These are phyloP conservation scores for Cokeromyces recurvatus DNA, from an alignment of 371 early-diverging fungal species.

Conservation along the genomic window DNA sequence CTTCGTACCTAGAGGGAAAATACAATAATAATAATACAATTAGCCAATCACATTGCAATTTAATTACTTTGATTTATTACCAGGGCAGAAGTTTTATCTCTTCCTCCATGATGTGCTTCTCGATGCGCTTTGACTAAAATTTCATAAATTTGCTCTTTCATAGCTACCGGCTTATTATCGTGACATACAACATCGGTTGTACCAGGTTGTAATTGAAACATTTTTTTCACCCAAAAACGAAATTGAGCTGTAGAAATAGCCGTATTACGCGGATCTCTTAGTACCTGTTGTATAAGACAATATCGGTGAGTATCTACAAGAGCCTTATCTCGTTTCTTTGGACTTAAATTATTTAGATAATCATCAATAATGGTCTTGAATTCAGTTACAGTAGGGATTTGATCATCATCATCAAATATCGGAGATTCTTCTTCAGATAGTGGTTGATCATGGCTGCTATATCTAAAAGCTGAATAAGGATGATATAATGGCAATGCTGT, in stretches of 20 bases:
- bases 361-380: conserved; percentile 43
- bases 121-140: conserved; percentile 55
- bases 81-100: conserved; percentile 63
- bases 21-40: too few species aligned
- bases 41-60: too few species aligned
- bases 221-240: conserved; percentile 64
- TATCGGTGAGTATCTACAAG: conserved; percentile 53
- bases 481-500: too few species aligned
- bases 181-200: conserved; percentile 47
- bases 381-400: conserved; percentile 36
- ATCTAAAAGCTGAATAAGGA: too few species aligned
- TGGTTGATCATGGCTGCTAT: too few species aligned
- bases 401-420: conserved; percentile 39
- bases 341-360: conserved; percentile 50
- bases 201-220: conserved; percentile 50
- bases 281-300: conserved; percentile 48
- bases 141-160: conserved; percentile 55
- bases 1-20: conserved; percentile 7
- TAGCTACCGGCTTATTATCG: conserved; percentile 57
- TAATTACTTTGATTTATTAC: conserved; percentile 33
- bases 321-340: conserved; percentile 62
- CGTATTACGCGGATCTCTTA: conserved; percentile 56
- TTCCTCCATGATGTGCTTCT: conserved; percentile 59
- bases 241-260: conserved; percentile 62
- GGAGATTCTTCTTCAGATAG: too few species aligned